phyloP scores from a whole-genome alignment of 2,329 filamentous ascomycete species.

The Fusarium compactum region DNA sequence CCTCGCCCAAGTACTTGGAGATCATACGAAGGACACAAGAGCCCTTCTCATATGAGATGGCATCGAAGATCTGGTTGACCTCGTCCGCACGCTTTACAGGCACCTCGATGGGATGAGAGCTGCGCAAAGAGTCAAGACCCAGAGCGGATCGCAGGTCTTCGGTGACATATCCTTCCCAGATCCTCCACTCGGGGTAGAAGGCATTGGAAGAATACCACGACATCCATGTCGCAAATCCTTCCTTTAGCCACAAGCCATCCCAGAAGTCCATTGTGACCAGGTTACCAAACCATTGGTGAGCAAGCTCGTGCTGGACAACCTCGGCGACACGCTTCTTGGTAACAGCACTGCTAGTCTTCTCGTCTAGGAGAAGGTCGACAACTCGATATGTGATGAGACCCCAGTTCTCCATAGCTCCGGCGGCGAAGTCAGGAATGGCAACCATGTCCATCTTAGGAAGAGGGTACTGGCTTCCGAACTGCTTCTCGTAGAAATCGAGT shows the following conservation, averaged over 20 bases:
- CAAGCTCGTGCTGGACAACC: slow-evolving; percentile 95
- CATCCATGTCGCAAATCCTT: slow-evolving; percentile 78
- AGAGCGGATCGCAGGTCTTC: slow-evolving; percentile 92
- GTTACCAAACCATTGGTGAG: slow-evolving; percentile 99
- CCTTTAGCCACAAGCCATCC: slow-evolving; percentile 97
- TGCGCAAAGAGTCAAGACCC: slow-evolving; percentile 88
- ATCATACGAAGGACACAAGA: slow-evolving; percentile 98
- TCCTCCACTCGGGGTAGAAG: slow-evolving; percentile 98
- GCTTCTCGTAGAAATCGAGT: slow-evolving; percentile 93
- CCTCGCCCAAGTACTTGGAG: slow-evolving; percentile 93
- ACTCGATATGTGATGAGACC: slow-evolving; percentile 95
- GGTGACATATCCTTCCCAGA: slow-evolving; percentile 95
- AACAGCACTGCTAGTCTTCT: slow-evolving; percentile 88
- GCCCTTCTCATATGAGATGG: slow-evolving; percentile 97
- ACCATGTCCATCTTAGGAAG: slow-evolving; percentile 60
- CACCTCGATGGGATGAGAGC: slow-evolving; percentile 96
- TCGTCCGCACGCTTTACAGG: slow-evolving; percentile 95
- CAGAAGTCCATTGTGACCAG: slow-evolving; percentile 99
- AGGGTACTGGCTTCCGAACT: slow-evolving; percentile 83
- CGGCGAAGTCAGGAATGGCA: slow-evolving; percentile 94
- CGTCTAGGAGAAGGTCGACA: slow-evolving; percentile 84
- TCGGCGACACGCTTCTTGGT: slow-evolving; percentile 95
- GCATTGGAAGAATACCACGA: slow-evolving; percentile 83
- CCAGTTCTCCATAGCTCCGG: slow-evolving; percentile 99
- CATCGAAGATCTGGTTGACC: slow-evolving; percentile 98